Conservation (phyloP, 345 rosid genomes). For the Tarenaya hassleriana region DNA sequence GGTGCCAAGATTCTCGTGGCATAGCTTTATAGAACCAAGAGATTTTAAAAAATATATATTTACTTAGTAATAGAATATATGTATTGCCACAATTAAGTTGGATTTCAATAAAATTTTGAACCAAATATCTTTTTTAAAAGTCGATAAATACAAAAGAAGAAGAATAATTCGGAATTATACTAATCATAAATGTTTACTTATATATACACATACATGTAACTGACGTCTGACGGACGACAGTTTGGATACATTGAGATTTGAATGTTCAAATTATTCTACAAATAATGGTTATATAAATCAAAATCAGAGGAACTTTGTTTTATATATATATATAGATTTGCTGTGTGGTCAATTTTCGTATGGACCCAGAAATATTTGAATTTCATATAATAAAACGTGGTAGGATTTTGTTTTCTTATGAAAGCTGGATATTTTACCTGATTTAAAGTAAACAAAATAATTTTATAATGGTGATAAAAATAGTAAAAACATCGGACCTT, state of each 20-base stretch:
- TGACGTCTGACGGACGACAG: too few relatives aligned
- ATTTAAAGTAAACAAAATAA: background rate
- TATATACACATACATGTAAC: background rate
- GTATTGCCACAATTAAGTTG: conserved; percentile 16
- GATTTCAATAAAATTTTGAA: too few relatives aligned
- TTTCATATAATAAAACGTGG: conserved; percentile 19
- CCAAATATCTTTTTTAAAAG: too few relatives aligned
- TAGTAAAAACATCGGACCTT: background rate
- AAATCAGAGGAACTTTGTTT: conserved; percentile 26
- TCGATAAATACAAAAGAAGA: too few relatives aligned
- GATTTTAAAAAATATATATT: conserved; percentile 20
- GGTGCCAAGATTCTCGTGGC: conserved; percentile 69
- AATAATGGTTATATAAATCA: conserved; percentile 15
- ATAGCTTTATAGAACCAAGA: conserved; percentile 53
- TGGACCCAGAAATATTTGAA: conserved; percentile 34
- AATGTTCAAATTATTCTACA: conserved; percentile 11
- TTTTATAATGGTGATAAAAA: too few relatives aligned
- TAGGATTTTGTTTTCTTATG: conserved; percentile 27
- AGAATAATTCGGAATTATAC: too few relatives aligned
- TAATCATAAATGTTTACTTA: too few relatives aligned
- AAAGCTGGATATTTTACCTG: background rate
- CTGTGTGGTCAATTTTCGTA: conserved; percentile 29
- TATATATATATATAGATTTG: conserved; percentile 16
- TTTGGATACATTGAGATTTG: too few relatives aligned
- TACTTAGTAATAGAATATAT: conserved; percentile 17